Conservation (phyloP, 164 flowering plant species). For the Saururus chinensis region DNA sequence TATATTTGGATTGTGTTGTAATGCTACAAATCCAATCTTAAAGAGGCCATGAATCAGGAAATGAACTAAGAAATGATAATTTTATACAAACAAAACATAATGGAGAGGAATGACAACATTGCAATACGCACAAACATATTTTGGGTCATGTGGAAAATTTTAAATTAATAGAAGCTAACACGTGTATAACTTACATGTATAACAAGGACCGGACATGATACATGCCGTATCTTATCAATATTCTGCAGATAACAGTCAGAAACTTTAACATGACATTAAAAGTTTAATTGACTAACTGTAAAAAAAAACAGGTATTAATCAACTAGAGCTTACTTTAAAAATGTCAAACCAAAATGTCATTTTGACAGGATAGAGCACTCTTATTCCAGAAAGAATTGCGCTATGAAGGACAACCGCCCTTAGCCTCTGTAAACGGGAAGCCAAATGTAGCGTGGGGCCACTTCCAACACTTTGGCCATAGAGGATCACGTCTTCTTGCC, state of each 20-base stretch:
- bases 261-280: constrained; percentile 3
- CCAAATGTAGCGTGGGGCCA: constrained; percentile 87
- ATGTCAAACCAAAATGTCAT: constrained; percentile 96
- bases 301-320: neutral
- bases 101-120: too few species aligned
- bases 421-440: constrained; percentile 44
- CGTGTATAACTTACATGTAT: constrained; percentile 75
- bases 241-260: constrained; percentile 43
- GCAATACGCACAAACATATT: too few species aligned
- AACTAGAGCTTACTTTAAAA: constrained; percentile 61
- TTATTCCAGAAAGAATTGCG: constrained; percentile 85
- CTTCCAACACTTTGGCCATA: constrained; percentile 97
- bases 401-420: constrained; percentile 89
- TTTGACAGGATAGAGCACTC: constrained; percentile 82
- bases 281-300: neutral
- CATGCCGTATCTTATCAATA: constrained; percentile 80
- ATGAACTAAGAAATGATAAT: too few species aligned
- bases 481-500: constrained; percentile 72
- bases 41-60: too few species aligned
- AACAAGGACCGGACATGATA: constrained; percentile 77
- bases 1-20: too few species aligned
- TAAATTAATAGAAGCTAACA: too few species aligned
- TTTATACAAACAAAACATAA: too few species aligned
- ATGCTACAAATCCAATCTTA: too few species aligned
- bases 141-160: too few species aligned